These are phyloP conservation scores for Apophysomyces sp. DNA, from an alignment of 371 early-diverging fungal species.

Conservation along the genomic window DNA sequence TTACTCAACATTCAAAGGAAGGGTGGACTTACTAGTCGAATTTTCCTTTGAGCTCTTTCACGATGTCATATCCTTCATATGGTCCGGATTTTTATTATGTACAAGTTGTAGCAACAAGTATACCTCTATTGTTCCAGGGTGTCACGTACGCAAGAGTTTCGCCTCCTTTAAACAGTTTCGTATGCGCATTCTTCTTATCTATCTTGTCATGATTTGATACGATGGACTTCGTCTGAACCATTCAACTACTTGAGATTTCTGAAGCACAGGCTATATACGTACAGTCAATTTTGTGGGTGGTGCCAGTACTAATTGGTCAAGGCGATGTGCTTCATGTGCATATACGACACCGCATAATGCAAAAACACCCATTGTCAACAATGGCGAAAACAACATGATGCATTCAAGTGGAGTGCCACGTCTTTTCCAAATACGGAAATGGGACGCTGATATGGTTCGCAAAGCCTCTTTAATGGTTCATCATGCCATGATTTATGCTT, in stretches of 20 bases:
- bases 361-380: background rate
- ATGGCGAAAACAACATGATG: background rate
- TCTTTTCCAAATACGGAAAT: no score
- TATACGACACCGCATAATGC: background rate
- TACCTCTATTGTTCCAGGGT: slow-evolving; percentile 69
- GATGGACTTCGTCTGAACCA: slow-evolving; percentile 8
- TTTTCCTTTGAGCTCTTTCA: slow-evolving; percentile 63
- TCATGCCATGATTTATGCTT: no score
- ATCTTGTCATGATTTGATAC: slow-evolving; percentile 16
- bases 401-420: no score
- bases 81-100: background rate
- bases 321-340: background rate
- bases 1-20: background rate
- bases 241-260: background rate
- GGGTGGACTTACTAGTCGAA: slow-evolving; percentile 55
- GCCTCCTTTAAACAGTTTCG: slow-evolving; percentile 35
- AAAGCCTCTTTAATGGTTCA: no score
- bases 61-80: slow-evolving; percentile 55
- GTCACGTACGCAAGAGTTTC: slow-evolving; percentile 63
- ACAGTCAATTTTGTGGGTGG: slow-evolving; percentile 3
- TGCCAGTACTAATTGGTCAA: background rate
- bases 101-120: background rate
- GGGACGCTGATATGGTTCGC: no score
- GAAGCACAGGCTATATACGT: no score
- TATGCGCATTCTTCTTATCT: slow-evolving; percentile 25